Conservation (phyloP, 176 grass and related monocot species). For the Oryza nivara region DNA sequence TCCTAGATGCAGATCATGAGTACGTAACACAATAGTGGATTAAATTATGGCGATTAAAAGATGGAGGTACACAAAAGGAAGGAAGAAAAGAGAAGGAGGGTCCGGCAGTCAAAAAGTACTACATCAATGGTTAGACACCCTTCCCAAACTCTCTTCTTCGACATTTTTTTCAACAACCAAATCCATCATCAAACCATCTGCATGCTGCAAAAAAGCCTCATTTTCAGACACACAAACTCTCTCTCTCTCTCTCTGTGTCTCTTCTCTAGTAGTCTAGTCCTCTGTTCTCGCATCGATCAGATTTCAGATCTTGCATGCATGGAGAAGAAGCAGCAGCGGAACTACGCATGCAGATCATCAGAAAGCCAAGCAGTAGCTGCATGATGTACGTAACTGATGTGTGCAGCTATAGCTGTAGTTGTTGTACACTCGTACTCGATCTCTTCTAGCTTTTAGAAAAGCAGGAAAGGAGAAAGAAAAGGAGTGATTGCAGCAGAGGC, state of each 20-base stretch:
- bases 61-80: not conserved
- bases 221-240: not conserved
- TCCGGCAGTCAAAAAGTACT: conserved; percentile 15
- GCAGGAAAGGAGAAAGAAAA: conserved; percentile 19
- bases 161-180: conserved; percentile 33
- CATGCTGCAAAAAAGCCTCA: not conserved
- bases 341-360: conserved; percentile 16
- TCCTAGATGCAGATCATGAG: not conserved
- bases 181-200: not conserved
- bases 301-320: not conserved
- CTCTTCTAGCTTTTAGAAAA: conserved; percentile 46
- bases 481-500: conserved; percentile 24
- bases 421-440: conserved; percentile 21
- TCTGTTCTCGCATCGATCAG: not conserved
- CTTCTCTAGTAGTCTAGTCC: not conserved
- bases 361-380: conserved; percentile 3
- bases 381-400: not conserved
- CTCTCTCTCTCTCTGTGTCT: conserved; percentile 15
- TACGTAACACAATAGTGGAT: not conserved
- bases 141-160: not conserved
- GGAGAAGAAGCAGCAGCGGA: conserved; percentile 22
- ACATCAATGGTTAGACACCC: conserved; percentile 18
- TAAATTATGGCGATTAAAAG: conserved; percentile 12
- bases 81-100: not conserved
- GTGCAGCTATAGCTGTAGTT: not conserved